These are phyloP conservation scores for Lathyrus tuberosus DNA, from an alignment of 306 rosid species.

Conservation along the genomic window DNA sequence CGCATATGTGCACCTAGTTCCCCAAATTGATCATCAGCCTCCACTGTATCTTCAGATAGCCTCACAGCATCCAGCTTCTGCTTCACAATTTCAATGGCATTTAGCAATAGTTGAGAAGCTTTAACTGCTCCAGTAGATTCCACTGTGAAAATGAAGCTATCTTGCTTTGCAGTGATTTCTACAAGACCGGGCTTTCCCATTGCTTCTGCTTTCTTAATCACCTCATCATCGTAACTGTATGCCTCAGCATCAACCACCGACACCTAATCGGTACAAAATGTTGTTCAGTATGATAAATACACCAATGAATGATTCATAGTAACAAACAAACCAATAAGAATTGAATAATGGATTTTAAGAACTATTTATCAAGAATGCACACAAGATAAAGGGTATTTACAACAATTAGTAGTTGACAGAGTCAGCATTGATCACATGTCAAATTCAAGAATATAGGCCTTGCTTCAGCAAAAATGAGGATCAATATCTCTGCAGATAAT, in stretches of 20 bases:
- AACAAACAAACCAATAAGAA: constrained; percentile 9
- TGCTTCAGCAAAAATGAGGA: constrained; percentile 21
- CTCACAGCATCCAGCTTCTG: constrained; percentile 94
- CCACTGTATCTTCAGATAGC: constrained; percentile 89
- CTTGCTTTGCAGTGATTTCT: constrained; percentile 83
- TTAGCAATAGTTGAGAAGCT: constrained; percentile 78
- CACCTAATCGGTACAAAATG: constrained; percentile 49
- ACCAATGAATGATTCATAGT: not conserved
- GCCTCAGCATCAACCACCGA: constrained; percentile 77
- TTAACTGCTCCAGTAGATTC: constrained; percentile 93
- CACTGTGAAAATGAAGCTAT: constrained; percentile 87
- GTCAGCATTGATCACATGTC: constrained; percentile 17
- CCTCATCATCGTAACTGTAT: constrained; percentile 92
- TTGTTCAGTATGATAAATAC: not conserved
- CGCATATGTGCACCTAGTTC: constrained; percentile 97
- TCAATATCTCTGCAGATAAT: constrained; percentile 18
- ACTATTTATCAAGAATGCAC: constrained; percentile 18
- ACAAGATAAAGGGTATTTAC: not conserved
- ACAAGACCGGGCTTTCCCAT: constrained; percentile 96
- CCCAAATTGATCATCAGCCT: constrained; percentile 95
- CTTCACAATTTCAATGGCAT: constrained; percentile 93
- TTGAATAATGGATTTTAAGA: not conserved
- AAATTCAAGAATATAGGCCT: constrained; percentile 6
- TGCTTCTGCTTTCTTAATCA: constrained; percentile 90
- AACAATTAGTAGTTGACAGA: constrained; percentile 2